Evolutionary conservation across 441 rosid genomes (phyloP).

Genomic region (Eruca vesicaria): DNA sequence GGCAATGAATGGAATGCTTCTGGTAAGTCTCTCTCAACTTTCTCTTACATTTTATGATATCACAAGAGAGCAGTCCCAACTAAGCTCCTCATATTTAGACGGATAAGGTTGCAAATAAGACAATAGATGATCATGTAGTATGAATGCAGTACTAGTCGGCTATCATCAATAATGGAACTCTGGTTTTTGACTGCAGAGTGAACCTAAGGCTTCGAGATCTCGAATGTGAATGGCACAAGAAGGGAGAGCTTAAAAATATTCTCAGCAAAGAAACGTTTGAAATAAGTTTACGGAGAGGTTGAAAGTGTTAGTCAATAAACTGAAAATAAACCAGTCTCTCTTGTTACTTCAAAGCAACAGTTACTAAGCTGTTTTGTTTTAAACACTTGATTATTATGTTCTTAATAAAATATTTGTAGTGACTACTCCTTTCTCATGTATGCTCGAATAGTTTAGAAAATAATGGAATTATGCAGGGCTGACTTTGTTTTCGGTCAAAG

Average conservation of each 20-base stretch:
- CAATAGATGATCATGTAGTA: background rate
- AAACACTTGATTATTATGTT: background rate
- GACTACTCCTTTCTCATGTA: background rate
- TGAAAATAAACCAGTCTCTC: constrained; percentile 22
- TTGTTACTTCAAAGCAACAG: constrained; percentile 5
- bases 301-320: constrained; percentile 4
- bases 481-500: background rate
- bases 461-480: background rate
- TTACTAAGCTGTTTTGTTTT: background rate
- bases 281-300: background rate
- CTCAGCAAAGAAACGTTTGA: background rate
- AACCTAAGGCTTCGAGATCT: background rate
- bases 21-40: constrained; percentile 47
- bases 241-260: background rate
- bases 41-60: background rate
- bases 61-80: constrained; percentile 8
- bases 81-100: background rate
- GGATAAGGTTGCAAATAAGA: background rate
- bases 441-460: background rate
- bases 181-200: background rate
- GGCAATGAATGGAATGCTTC: constrained; percentile 59
- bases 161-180: background rate
- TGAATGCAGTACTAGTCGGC: background rate
- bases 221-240: constrained; percentile 23
- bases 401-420: background rate